Evolutionary conservation across 768 basidiomycete species (phyloP).

Genomic region (Albatrellus ellisii): DNA sequence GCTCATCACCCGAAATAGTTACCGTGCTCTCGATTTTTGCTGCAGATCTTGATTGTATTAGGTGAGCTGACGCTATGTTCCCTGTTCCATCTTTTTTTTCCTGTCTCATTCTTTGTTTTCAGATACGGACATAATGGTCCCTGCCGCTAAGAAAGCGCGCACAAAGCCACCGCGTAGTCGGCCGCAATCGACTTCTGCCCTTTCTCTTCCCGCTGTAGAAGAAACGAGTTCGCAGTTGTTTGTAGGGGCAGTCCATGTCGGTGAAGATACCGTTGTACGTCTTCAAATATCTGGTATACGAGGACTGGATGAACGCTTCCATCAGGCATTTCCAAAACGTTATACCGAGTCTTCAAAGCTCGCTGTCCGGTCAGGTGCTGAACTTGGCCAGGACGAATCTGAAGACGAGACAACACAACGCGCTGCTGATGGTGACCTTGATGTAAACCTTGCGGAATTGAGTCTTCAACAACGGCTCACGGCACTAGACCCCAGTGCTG

Average conservation of each 20-base stretch:
- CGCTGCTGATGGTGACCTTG: conserved; percentile 55
- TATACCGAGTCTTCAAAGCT: conserved; percentile 52
- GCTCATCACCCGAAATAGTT: too few relatives aligned
- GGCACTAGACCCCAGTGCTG: conserved; percentile 40
- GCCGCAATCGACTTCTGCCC: conserved; percentile 37
- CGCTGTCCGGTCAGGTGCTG: conserved; percentile 53
- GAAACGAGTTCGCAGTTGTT: conserved; percentile 29
- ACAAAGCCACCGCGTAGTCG: conserved; percentile 39
- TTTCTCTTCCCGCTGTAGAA: conserved; percentile 42
- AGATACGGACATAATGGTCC: too few relatives aligned
- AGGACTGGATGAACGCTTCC: conserved; percentile 8
- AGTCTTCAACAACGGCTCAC: conserved; percentile 85
- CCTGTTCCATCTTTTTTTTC: too few relatives aligned
- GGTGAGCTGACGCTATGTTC: too few relatives aligned
- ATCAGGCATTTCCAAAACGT: conserved; percentile 43
- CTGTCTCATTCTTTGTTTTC: too few relatives aligned
- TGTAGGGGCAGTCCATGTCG: conserved; percentile 38
- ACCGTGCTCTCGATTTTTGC: too few relatives aligned
- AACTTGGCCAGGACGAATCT: conserved; percentile 44
- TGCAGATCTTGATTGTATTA: too few relatives aligned
- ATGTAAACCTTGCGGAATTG: conserved; percentile 80
- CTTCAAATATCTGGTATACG: conserved; percentile 15
- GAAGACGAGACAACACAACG: conserved; percentile 34
- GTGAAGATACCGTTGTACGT: conserved; percentile 43
- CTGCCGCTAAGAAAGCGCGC: conserved; percentile 39